Evolutionary conservation across 306 rosid genomes (phyloP), one percentile per base, ranked within the genome.

Genomic region (Vigna radiata): DNA sequence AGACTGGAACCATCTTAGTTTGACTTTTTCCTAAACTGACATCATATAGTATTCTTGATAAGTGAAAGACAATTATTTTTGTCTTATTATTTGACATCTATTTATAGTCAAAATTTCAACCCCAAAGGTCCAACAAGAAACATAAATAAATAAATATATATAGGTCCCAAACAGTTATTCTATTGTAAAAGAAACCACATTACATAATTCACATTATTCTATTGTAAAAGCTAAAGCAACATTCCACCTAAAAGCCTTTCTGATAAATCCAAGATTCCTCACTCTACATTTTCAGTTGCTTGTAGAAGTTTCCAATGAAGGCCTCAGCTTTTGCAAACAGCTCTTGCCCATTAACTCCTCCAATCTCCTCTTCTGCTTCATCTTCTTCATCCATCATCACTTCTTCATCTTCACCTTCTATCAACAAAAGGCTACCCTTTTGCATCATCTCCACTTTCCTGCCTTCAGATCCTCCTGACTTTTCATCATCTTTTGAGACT

Each of bases 231-330:
- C 55, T 66, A 67, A 17, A 63, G 79, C 29, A n/a, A n/a, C n/a
- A 54, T 17, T 36, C 29, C 25, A 19, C 70, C 60, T 67, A 80
- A 52, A 80, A 85, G 76, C 85, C 76, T 65, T 81, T 86, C 17
- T 83, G 83, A 67, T 82, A 82, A 75, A 84, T 90, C 94, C 88
- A 85, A 56, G 89, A 89, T 27, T 93, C 91, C 78, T 93, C 93
- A 68, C 92, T 93, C 82, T 93, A 95, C 96, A 84, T 89, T 89
- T 88, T 85, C 85, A 89, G 70, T 83, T 93, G 98, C 77, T 84
- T 87, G 77, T 89, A 89, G 77, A 93, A 93, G 78, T 89, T 88
- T 62, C 96, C 84, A 63, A 93, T 93, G 55, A 93, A 93, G 7
- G 77, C 81, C 82, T 91, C 96, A 71, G 95, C 93, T 85, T 91